Evolutionary conservation across 139 green algal species (phyloP), one percentile per base, ranked within the genome.

Genomic region (Medakamo hakoo): DNA sequence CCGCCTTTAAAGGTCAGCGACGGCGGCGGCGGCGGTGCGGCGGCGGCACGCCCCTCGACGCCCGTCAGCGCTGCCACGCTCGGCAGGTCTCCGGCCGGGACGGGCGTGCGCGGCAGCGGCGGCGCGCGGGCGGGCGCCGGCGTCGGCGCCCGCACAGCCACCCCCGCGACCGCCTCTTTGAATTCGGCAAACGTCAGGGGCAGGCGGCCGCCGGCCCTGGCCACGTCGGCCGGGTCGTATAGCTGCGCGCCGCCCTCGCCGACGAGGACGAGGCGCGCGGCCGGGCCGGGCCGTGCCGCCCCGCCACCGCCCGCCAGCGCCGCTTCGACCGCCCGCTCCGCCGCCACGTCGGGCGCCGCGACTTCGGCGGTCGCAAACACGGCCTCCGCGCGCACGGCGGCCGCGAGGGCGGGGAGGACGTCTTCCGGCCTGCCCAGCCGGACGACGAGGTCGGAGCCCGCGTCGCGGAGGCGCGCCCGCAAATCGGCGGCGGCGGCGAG

Each of bases 331-430:
- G 49, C 57, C 2, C 27, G 55, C 69, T 92, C 83, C 25, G 80
- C 66, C 48, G 61, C 52, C 9, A 60, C 58, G 57, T 93, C 84
- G 65, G 90, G 83, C 23, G 60, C 69, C 2, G 85, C 88, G 23
- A 83, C 85, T 69, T 92, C 85, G 4, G 63, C 57, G 59, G 92
- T 83, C 62, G 74, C 82, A 65, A 80, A 88, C 48, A 93, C 76
- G 0, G 63, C 56, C 24, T 25, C 56, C 3, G 66, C 66, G 21
- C 62, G 62, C 19, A 71, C 58, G 23, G 52, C 30, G 4, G 61
- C 31, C 40, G 55, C 65, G 55, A 76, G 61, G 60, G 66, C 61
- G 4, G 57, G 24, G 23, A 65, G 40, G 28, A 77, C 66, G 62
- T 87, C 79, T 58, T 86, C 79, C 1, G 79, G 80, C 64, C 67